Evolutionary conservation across 352 stramenopile species (phyloP), one percentile per base, ranked within the genome.

Genomic region (Phytophthora palmivora): DNA sequence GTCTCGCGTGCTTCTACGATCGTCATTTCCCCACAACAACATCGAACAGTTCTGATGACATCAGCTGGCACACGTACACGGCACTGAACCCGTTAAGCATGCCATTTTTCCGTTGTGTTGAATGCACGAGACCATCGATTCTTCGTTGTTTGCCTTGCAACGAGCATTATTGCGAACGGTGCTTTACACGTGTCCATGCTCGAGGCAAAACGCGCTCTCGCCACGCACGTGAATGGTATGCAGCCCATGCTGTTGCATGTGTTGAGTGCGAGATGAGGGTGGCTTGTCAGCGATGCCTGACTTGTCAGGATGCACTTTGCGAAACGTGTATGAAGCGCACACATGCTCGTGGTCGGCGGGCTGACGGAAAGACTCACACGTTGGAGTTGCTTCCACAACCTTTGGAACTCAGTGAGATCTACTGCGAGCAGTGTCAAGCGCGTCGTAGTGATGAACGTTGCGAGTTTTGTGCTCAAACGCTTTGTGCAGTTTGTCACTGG

Each of bases 91-190:
- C 56, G 8, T 50, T 76, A 42, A 50, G 47, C 18, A 67, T 67
- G 4, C 55, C 49, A 6, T 71, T 70, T 42, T 86, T 95, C 36
- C 78, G 80, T 43, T 95, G 86, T 55, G 67, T 93, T 58, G 86
- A 95, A 63, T 95, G 84, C 61, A 74, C 74, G 5, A 80, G 84
- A 16, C 72, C 87, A 16, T 88, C 84, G 4, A 78, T 63, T 8
- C 50, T 68, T 28, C 77, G 86, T 6, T 95, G 86, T 34, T 74
- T 93, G 16, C 72, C 67, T 52, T 95, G 87, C 60, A 73, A 87
- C 43, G 84, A 95, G 60, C 74, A 92, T 60, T 95, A 94, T 47
- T 95, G 87, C 32, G 79, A 82, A 42, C 76, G 83, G 6, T 95
- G 87, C 73, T 93, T 92, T 60, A 45, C 64, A 11, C 84, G 84